Percentiles rank a stretch among this genome's conserved stretches.
These are phyloP conservation scores for Calcarisporium arbuscula DNA, from an alignment of 2,329 filamentous ascomycete genomes.

Conservation along the genomic window DNA sequence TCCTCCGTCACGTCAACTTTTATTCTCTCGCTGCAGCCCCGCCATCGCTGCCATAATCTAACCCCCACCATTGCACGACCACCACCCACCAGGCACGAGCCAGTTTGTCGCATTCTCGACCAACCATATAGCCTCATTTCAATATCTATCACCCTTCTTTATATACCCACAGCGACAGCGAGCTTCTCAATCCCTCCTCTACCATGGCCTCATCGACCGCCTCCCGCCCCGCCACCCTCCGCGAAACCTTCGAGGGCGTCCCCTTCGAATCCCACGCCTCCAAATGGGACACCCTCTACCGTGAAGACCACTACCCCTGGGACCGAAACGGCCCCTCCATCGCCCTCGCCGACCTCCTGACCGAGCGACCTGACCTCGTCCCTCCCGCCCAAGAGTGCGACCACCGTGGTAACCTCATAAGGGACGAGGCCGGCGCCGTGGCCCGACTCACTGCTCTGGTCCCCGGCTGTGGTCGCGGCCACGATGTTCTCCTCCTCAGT, in stretches of 20 bases:
- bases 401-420: constrained; percentile 20
- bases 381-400: constrained; percentile 26
- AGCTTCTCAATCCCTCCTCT: not conserved
- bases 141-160: too few species aligned
- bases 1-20: too few species aligned
- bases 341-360: constrained; percentile 47
- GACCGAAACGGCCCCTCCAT: constrained; percentile 47
- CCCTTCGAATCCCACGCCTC: constrained; percentile 27
- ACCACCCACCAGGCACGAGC: too few species aligned
- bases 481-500: constrained; percentile 72
- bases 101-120: too few species aligned
- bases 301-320: constrained; percentile 43
- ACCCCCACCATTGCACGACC: too few species aligned
- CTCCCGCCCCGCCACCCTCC: constrained; percentile 18
- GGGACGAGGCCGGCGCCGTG: constrained; percentile 16
- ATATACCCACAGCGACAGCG: too few species aligned
- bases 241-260: constrained; percentile 26
- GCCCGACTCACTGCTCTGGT: constrained; percentile 52
- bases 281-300: constrained; percentile 44
- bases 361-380: constrained; percentile 38
- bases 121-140: too few species aligned
- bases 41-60: too few species aligned
- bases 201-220: not conserved
- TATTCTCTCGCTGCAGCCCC: too few species aligned
- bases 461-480: constrained; percentile 75